A percentile compares a stretch with the other conserved stretches of the same genome.
These are phyloP conservation scores for Turritis glabra DNA, from an alignment of 345 rosid genomes.

Conservation along the genomic window DNA sequence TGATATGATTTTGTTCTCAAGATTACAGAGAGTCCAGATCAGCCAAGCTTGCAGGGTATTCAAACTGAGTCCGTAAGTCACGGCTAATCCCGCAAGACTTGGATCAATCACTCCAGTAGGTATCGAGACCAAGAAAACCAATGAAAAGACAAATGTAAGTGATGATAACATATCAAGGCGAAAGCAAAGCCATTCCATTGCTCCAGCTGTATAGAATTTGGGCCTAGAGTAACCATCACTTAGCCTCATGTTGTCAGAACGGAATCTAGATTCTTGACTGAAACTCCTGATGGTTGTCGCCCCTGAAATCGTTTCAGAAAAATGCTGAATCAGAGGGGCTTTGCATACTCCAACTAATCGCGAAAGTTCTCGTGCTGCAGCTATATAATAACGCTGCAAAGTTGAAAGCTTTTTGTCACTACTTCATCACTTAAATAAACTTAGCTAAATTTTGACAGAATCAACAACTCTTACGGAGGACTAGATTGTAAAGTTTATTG, in stretches of 20 bases:
- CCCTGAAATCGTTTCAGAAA: constrained; percentile 82
- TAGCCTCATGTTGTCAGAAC: constrained; percentile 56
- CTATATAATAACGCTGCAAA: constrained; percentile 68
- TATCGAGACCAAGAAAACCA: constrained; percentile 62
- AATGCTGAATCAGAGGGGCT: constrained; percentile 85
- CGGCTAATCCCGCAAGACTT: constrained; percentile 86
- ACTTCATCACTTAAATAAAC: not conserved
- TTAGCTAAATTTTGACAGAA: not conserved
- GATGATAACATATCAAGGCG: constrained; percentile 72
- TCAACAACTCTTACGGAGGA: not conserved
- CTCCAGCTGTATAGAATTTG: constrained; percentile 56
- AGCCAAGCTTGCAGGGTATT: constrained; percentile 66
- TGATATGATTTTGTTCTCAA: constrained; percentile 82
- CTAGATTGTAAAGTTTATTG: not conserved
- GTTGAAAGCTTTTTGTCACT: constrained; percentile 10
- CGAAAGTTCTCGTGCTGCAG: constrained; percentile 73
- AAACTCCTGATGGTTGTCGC: constrained; percentile 81
- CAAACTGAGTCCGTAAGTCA: constrained; percentile 80
- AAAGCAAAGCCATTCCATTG: constrained; percentile 88
- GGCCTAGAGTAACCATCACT: constrained; percentile 71
- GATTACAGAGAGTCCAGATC: constrained; percentile 65
- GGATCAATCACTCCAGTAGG: constrained; percentile 69
- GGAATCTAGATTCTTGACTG: constrained; percentile 71
- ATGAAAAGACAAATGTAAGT: constrained; percentile 67
- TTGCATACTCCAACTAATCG: constrained; percentile 74